A percentile compares a stretch with the other conserved stretches of the same genome.
phyloP scores from a whole-genome alignment of 257 asterid species.

The Penstemon newberryi region DNA sequence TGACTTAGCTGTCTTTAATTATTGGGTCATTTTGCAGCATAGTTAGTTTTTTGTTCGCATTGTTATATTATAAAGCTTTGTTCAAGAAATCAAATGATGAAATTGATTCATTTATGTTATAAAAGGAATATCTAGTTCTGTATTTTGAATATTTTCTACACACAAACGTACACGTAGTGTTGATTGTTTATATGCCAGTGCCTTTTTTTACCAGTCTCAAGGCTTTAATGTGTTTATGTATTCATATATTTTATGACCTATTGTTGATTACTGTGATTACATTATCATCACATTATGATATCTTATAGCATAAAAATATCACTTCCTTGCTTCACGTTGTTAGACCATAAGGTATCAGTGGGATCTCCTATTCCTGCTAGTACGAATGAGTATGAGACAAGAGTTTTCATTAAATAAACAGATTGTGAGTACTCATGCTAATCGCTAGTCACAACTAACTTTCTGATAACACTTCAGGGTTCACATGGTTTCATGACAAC shows the following conservation, averaged over 20 bases:
- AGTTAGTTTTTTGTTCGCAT: not conserved
- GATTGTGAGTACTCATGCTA: conserved; percentile 13
- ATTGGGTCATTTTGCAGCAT: conserved; percentile 14
- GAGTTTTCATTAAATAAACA: conserved; percentile 8
- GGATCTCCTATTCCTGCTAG: conserved; percentile 9
- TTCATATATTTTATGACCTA: too few species aligned
- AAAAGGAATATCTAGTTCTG: not conserved
- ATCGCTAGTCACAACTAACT: conserved; percentile 21
- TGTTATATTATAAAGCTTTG: conserved; percentile 12
- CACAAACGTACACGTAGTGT: not conserved
- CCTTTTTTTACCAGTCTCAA: too few species aligned
- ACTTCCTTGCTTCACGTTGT: conserved; percentile 10
- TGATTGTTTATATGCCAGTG: not conserved
- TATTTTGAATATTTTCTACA: not conserved
- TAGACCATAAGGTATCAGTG: conserved; percentile 3
- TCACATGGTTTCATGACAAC: conserved; percentile 98
- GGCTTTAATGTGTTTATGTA: too few species aligned
- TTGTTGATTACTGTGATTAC: too few species aligned
- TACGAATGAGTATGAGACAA: conserved; percentile 8
- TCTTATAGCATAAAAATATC: not conserved
- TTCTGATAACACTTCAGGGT: conserved; percentile 59
- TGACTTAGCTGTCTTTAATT: conserved; percentile 4
- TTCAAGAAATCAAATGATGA: conserved; percentile 10
- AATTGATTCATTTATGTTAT: conserved; percentile 8
- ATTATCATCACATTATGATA: not conserved